Base-by-base conservation (phyloP, 257 asterid genomes). In the Solanum sejunctum region DNA sequence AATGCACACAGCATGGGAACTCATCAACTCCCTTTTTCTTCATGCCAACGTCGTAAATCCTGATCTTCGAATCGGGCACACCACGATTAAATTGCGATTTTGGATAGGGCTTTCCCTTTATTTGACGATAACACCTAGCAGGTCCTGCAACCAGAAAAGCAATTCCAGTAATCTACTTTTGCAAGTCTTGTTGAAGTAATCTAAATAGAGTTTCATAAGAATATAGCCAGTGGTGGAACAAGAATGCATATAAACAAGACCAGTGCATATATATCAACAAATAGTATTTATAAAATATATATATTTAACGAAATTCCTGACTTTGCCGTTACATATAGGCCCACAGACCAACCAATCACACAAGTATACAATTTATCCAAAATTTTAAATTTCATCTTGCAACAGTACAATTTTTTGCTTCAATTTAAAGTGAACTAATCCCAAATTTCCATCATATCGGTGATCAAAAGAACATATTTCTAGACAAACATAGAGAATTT, bases 41-140 rank as follows among this genome's bases (percentile, higher is more conserved):
- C 91, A 87, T 87, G 8, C 91, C 91, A 26, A 26, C 90, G 64
- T 89, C 91, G 7, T 87, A 89, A n/a, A 89, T 89, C 85, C 90
- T 87, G 80, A 89, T 89, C 85, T 89, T 89, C 1, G 92, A 84
- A 54, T 89, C 90, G 6, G 89, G 92, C 84, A 89, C 91, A 85
- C 91, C 91, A 80, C 89, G 87, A 51, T 86, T 79, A 45, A 12
- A 87, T 10, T 88, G 47, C 18, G 88, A 89, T 64, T 87, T 89
- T 1, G 88, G 91, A 87, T 85, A 87, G 17, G 90, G 90, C 80
- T 89, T 89, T 71, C 87, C 86, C 88, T 89, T 89, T 78, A 89
- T 89, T 83, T 89, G 88, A 41, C 90, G 88, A 61, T 89, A 85
- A 67, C 90, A 89, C 71, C 87, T 81, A 15, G 90, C 88, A 12